These are phyloP conservation scores for Salvia splendens DNA, from an alignment of 257 asterid genomes.

Conservation along the genomic window DNA sequence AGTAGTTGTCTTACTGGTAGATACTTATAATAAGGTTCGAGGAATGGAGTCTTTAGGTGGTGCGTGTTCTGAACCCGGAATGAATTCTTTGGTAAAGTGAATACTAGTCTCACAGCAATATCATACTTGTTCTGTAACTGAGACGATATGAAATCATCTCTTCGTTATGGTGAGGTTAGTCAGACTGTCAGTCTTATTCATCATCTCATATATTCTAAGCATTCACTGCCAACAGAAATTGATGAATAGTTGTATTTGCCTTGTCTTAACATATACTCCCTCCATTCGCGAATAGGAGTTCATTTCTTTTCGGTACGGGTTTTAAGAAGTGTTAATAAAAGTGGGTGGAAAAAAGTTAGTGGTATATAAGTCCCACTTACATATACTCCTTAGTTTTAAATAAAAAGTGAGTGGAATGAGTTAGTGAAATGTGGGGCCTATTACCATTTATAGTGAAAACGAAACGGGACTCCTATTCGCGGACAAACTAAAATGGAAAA, in stretches of 20 bases:
- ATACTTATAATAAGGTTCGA: neutral
- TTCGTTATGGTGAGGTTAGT: neutral
- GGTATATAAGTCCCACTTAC: too few species aligned
- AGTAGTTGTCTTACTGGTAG: slow-evolving; percentile 12
- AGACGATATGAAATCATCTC: slow-evolving; percentile 11
- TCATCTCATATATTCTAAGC: neutral
- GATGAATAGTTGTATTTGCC: neutral
- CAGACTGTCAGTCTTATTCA: neutral
- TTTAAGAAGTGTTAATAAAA: too few species aligned
- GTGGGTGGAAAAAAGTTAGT: too few species aligned
- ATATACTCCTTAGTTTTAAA: too few species aligned
- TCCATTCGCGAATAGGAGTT: too few species aligned
- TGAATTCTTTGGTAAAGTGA: neutral
- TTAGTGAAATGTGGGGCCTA: too few species aligned
- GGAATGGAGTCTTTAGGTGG: neutral
- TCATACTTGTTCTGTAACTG: neutral
- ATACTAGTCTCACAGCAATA: neutral
- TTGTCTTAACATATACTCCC: neutral
- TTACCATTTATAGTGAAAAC: too few species aligned
- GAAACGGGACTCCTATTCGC: too few species aligned
- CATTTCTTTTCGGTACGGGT: too few species aligned
- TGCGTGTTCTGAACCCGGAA: neutral
- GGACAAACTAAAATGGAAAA: too few species aligned
- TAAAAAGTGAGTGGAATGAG: too few species aligned
- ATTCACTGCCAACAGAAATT: neutral